Evolutionary conservation across 2,329 filamentous ascomycete species (phyloP).

Genomic region (Aciculosporium take): DNA sequence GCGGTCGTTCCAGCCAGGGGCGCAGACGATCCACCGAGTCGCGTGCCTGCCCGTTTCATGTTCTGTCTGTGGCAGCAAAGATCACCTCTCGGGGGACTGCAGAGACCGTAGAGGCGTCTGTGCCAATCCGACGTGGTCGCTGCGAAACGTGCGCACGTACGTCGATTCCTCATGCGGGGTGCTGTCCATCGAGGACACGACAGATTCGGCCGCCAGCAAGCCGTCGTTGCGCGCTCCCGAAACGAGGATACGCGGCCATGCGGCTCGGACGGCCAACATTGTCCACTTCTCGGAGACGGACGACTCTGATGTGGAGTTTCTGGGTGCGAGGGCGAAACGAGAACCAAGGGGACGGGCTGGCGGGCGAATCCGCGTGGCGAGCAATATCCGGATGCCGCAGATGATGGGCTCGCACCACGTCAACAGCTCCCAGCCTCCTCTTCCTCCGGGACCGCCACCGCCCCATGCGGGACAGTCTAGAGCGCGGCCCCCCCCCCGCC

Average conservation of each 20-base stretch:
- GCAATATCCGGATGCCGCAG: conserved; percentile 25
- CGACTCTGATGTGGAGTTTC: conserved; percentile 31
- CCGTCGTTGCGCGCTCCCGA: conserved; percentile 13
- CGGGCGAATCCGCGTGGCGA: conserved; percentile 25
- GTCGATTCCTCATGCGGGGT: conserved; percentile 29
- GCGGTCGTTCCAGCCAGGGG: conserved; percentile 36
- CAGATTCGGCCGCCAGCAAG: conserved; percentile 12
- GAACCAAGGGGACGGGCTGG: conserved; percentile 15
- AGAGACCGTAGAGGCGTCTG: conserved; percentile 11
- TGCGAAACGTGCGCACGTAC: conserved; percentile 33
- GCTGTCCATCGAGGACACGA: conserved; percentile 22
- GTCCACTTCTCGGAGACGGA: conserved; percentile 33
- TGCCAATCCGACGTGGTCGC: conserved; percentile 36
- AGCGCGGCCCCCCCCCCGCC: conserved; percentile 13
- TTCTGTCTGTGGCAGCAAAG: conserved; percentile 37
- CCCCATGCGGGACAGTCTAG: conserved; percentile 13
- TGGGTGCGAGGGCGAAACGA: conserved; percentile 21
- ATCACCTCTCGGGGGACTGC: conserved; percentile 47
- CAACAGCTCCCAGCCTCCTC: conserved; percentile 18
- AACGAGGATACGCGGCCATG: conserved; percentile 21
- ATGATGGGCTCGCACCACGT: conserved; percentile 9
- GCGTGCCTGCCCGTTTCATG: conserved; percentile 36
- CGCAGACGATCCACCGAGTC: conserved; percentile 31
- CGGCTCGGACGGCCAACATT: conserved; percentile 20
- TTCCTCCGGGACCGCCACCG: conserved; percentile 25